Base-by-base conservation (phyloP, 176 grass and related monocot genomes). In the Urochloa ruziziensis region DNA sequence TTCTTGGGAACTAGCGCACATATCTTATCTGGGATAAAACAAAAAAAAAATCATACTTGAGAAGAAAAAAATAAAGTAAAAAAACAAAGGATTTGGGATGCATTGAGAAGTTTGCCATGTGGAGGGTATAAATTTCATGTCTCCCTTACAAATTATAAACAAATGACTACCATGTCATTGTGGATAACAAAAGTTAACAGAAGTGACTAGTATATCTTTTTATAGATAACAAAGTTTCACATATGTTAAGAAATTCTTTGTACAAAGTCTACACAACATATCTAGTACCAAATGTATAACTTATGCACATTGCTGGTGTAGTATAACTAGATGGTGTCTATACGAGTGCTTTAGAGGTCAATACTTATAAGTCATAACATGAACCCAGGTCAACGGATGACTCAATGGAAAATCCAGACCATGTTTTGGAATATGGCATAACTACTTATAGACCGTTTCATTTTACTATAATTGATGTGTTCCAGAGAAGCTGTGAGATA, bases 401-500 rank as follows among this genome's bases (percentile, higher is more conserved):
- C 62, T 27, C 53, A 70, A 32, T 40, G 39, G 40, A 76, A 28
- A 39, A 82, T 33, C 27, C 6, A 42, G 24, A 24, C 79, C 36
- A 80, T 30, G 74, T 64, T 37, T 74, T 1, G 7, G 71, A 77
- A 79, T 36, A 79, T 57, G 36, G n/a, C 10, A 78, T 44, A 83
- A 47, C 58, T 42, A 3, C 12, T 84, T 80, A 87, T 25, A 67
- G 39, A 73, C 48, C 5, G 58, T 79, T 30, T 66, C 51, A 58
- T 43, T n/a, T 49, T 61, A 87, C 10, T 75, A 59, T 19, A 59
- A 35, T 5, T 58, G 29, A 69, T 10, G 47, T 62, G 57, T 83
- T 83, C 54, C 12, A 71, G 42, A 82, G 25, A 44, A 78, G 15
- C 10, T 47, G 65, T 16, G 5, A 8, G 43, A 71, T 71, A 25